phyloP scores from a whole-genome alignment of 1,284 basidiomycete species.

The Sphaerobolus stellatus region DNA sequence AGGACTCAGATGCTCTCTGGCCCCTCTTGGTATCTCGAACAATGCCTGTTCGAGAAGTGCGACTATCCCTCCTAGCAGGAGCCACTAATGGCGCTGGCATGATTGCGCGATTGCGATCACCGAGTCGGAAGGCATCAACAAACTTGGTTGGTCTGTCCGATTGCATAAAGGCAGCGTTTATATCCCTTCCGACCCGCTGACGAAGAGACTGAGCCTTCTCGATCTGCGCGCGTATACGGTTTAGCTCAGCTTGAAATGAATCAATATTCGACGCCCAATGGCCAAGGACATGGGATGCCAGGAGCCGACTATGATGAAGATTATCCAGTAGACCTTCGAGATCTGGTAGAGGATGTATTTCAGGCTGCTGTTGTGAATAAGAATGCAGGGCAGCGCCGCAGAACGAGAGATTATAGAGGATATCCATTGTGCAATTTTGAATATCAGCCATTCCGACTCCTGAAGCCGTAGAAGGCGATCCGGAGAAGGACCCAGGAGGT shows the following conservation, averaged over 20 bases:
- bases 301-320: background rate
- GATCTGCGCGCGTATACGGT: background rate
- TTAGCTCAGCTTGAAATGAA: background rate
- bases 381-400: constrained; percentile 6
- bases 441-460: background rate
- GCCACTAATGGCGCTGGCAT: background rate
- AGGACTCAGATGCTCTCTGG: background rate
- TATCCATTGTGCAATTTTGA: constrained; percentile 1
- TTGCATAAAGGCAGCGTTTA: background rate
- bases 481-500: background rate
- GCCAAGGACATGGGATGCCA: constrained; percentile 2
- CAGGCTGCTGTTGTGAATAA: constrained; percentile 4
- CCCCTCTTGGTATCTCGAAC: too few species aligned
- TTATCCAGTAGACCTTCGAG: background rate
- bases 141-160: background rate
- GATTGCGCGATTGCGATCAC: too few species aligned
- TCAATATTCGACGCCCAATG: constrained; percentile 6
- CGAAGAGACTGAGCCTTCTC: constrained; percentile 1
- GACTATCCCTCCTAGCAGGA: background rate
- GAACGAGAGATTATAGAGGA: constrained; percentile 9
- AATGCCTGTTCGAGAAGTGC: background rate
- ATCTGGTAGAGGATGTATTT: background rate
- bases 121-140: too few species aligned
- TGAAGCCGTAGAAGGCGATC: background rate
- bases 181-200: background rate